Evolutionary conservation across 2,329 filamentous ascomycete species (phyloP), one percentile per base, ranked within the genome.

Genomic region (Ambrosiella beaveri): DNA sequence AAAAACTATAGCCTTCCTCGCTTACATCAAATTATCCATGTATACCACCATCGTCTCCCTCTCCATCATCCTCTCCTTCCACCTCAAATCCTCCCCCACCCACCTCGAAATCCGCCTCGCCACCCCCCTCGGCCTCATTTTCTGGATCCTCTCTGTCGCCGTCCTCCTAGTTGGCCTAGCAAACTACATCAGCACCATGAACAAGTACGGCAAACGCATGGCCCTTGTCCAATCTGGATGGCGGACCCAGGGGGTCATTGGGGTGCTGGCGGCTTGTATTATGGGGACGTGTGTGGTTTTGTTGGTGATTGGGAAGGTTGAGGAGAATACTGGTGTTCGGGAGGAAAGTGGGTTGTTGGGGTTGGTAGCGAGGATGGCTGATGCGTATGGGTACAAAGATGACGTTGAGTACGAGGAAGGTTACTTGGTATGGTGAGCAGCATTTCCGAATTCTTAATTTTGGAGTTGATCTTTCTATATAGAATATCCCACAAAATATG

Each of bases 151-250:
- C 4, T 82, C 86, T 9, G 69, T 95, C 1, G 74, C 81, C n/a
- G 95, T 87, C 63, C 72, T 98, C 35, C 71, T 76, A 1, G 80
- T 85, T 13, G 93, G 93, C 0, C 71, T 95, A 61, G 82, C 82
- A 0, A 97, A 95, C 67, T 98, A 98, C 67, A 82, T 95, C 62
- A 77, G 82, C 65, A 84, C 81, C 0, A 72, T 97, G 27, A 85
- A 85, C 64, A 84, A 87, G 67, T 98, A 95, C 68, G 85, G 85
- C 64, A 76, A 79, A 44, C 81, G 83, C 63, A 77, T 78, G 35
- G 93, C 93, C 0, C 77, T 97, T 62, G 93, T 98, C 44, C 93
- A 98, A 72, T 86, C 82, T 37, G 93, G 93, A 1, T 93, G 87
- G 85, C 91, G 88, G 70, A 97, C 93, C 41, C 90, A 97, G 68